Evolutionary conservation across 768 basidiomycete genomes (phyloP), one percentile per base, ranked within the genome.

Genomic region (Suillus paluster): DNA sequence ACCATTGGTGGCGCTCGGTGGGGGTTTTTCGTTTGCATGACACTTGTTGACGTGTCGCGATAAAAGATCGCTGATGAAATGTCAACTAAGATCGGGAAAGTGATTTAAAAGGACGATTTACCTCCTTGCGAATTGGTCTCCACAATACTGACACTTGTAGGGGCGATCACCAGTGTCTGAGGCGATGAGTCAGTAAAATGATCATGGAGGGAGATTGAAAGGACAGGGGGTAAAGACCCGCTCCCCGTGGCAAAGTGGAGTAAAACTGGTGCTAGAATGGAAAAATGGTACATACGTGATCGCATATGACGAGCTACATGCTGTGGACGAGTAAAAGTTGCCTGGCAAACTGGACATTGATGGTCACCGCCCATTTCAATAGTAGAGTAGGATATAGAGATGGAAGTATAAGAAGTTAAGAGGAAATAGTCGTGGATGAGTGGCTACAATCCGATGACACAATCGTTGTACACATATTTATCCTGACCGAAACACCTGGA

Each of bases 281-380:
- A 49, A 65, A 57, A 61, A 8, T 38, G 41, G 61, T 52, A 87
- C 91, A 78, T 79, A 94, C 91, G 92, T 67, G 91, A 93, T 74
- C 92, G 87, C 92, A 94, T 94, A 76, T 94, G 93, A 55, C 92
- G 79, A 1, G 91, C 91, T 52, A 95, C 93, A 85, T 95, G 92
- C 70, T 94, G 92, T 33, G 92, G 92, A 57, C 92, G 84, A 25
- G 93, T 95, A 67, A 95, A 95, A 0, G 92, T 93, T 0, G 93
- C 90, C 65, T 90, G 85, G 74, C 92, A 95, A 14, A 94, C 92
- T 19, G 92, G 88, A 73, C 93, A 94, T 74, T 89, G 90, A 83
- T 92, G 90, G 77, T 92, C 90, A 41, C 90, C 90, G 63, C 83
- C 91, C 90, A 92, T 92, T 33, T 60, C 6, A 61, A 0, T 45